Evolutionary conservation across 495 filamentous ascomycete species (phyloP).

Genomic region (Cetradonia linearis): DNA sequence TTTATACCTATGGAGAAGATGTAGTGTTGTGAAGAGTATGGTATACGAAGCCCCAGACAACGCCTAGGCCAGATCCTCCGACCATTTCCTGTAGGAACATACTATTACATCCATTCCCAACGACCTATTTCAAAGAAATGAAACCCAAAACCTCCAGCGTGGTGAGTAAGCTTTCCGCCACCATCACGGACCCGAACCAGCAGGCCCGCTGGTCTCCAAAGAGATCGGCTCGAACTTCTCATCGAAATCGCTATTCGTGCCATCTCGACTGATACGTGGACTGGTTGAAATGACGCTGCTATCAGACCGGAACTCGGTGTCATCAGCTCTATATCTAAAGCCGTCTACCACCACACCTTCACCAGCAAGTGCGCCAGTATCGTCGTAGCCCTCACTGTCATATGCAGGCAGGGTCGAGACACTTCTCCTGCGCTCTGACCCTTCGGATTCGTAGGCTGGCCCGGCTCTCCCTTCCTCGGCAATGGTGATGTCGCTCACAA

Average conservation of each 20-base stretch:
- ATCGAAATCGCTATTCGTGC: conserved; percentile 22
- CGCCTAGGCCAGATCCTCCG: neutral
- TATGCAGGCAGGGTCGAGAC: conserved; percentile 23
- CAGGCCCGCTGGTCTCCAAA: conserved; percentile 9
- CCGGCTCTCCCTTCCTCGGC: conserved; percentile 33
- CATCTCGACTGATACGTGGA: conserved; percentile 27
- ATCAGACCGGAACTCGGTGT: conserved; percentile 22
- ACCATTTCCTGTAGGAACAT: neutral
- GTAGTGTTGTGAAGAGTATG: neutral
- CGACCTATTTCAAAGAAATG: neutral
- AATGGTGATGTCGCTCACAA: conserved; percentile 38
- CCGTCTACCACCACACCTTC: conserved; percentile 14
- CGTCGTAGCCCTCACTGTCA: conserved; percentile 26
- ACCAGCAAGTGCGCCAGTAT: neutral
- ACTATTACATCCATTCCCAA: neutral
- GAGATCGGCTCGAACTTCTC: conserved; percentile 24
- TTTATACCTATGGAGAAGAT: neutral
- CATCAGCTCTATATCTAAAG: conserved; percentile 14
- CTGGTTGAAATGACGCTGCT: conserved; percentile 27
- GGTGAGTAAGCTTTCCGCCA: neutral
- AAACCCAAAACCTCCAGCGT: neutral
- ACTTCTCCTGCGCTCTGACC: conserved; percentile 20
- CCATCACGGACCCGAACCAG: neutral
- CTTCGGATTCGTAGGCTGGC: conserved; percentile 16
- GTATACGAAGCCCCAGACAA: neutral